A percentile compares a stretch with the other conserved stretches of the same genome.
These are phyloP conservation scores for Phytophthora ramorum DNA, from an alignment of 352 stramenopile genomes.

Conservation along the genomic window DNA sequence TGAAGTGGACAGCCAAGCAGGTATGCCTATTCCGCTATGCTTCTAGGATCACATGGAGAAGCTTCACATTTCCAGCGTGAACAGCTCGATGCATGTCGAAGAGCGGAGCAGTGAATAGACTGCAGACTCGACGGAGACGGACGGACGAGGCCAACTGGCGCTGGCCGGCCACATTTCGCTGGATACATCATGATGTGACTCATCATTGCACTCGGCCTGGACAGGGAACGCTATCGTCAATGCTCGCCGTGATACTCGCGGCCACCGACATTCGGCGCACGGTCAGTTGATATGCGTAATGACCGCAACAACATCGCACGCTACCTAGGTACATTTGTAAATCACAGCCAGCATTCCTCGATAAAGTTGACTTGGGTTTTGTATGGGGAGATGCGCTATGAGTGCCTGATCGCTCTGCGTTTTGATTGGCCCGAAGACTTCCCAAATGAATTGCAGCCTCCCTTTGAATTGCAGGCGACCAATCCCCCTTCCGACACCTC, in stretches of 20 bases:
- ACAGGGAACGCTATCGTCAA: too few species aligned
- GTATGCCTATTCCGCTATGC: neutral
- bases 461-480: slow-evolving; percentile 15
- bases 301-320: too few species aligned
- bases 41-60: too few species aligned
- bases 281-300: too few species aligned
- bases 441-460: slow-evolving; percentile 17
- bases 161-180: too few species aligned
- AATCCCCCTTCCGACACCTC: slow-evolving; percentile 2
- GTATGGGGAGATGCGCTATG: neutral
- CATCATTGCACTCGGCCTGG: too few species aligned
- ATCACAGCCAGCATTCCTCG: too few species aligned
- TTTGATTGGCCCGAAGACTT: slow-evolving; percentile 26
- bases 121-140: neutral
- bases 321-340: too few species aligned
- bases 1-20: slow-evolving; percentile 25
- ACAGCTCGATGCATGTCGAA: neutral
- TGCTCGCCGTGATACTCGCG: too few species aligned
- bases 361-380: slow-evolving; percentile 14
- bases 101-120: neutral
- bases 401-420: slow-evolving; percentile 3
- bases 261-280: too few species aligned
- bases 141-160: too few species aligned
- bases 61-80: neutral
- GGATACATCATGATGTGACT: too few species aligned